Evolutionary conservation across 139 green algal species (phyloP).

Genomic region (Protoeuglena noctilucae): DNA sequence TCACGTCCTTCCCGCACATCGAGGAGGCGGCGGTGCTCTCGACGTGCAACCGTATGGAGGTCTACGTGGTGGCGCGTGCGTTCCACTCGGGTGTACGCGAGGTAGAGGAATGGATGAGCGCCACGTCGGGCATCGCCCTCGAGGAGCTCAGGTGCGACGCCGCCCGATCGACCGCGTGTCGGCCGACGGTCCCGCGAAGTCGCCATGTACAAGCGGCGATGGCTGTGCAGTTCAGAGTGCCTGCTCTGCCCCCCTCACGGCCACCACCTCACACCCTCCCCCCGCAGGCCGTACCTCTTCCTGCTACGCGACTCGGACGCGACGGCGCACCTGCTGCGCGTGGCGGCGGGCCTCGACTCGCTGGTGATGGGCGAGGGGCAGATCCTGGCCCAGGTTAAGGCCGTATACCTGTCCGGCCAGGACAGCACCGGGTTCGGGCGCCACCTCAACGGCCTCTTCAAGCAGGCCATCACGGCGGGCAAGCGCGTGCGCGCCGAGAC

Average conservation of each 20-base stretch:
- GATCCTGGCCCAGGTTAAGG: constrained; percentile 92
- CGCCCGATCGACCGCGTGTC: too few relatives aligned
- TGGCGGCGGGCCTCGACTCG: constrained; percentile 86
- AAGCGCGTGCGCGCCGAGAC: constrained; percentile 94
- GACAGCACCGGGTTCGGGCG: constrained; percentile 77
- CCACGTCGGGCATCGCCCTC: constrained; percentile 67
- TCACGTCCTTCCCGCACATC: constrained; percentile 84
- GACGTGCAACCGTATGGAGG: constrained; percentile 99
- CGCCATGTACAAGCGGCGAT: too few relatives aligned
- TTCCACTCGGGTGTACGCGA: constrained; percentile 87
- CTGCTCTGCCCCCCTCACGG: too few relatives aligned
- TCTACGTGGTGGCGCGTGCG: constrained; percentile 87
- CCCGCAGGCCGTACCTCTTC: constrained; percentile 91
- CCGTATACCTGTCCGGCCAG: constrained; percentile 87
- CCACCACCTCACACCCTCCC: too few relatives aligned
- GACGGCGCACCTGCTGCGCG: constrained; percentile 83
- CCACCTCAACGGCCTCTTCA: constrained; percentile 96
- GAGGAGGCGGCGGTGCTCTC: constrained; percentile 93
- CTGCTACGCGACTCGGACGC: constrained; percentile 87
- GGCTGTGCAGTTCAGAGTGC: too few relatives aligned
- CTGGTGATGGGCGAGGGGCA: constrained; percentile 98
- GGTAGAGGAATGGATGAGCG: constrained; percentile 96
- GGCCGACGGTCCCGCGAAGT: too few relatives aligned
- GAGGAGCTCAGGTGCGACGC: constrained; percentile 85
- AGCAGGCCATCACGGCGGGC: constrained; percentile 90